Evolutionary conservation across 2,329 filamentous ascomycete genomes (phyloP).

Genomic region (Phialophora expanda): DNA sequence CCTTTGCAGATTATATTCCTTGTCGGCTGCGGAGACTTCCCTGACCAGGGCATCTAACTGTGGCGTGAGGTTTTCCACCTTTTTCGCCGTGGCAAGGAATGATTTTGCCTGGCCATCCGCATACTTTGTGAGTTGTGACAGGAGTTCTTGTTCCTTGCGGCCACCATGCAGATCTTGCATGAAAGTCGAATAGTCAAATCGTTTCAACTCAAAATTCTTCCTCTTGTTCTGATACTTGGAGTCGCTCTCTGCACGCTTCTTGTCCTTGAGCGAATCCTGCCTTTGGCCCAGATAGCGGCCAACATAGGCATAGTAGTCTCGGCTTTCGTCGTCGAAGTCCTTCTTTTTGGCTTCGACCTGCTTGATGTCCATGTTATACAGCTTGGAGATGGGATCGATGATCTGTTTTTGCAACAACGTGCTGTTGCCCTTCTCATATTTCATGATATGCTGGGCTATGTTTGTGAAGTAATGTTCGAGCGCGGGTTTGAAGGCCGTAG

Average conservation of each 20-base stretch:
- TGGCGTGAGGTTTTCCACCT: conserved; percentile 82
- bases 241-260: conserved; percentile 93
- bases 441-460: conserved; percentile 86
- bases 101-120: conserved; percentile 86
- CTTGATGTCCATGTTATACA: conserved; percentile 97
- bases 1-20: conserved; percentile 93
- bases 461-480: conserved; percentile 98
- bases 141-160: conserved; percentile 95
- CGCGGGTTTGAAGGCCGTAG: conserved; percentile 94
- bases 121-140: conserved; percentile 92
- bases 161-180: conserved; percentile 99
- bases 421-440: conserved; percentile 84
- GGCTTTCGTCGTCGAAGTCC: conserved; percentile 98
- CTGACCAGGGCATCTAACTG: conserved; percentile 85
- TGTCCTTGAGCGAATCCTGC: conserved; percentile 94
- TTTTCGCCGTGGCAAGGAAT: conserved; percentile 82
- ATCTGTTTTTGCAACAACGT: conserved; percentile 86
- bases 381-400: conserved; percentile 87
- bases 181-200: conserved; percentile 98
- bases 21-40: conserved; percentile 92
- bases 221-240: conserved; percentile 94
- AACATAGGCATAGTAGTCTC: conserved; percentile 96
- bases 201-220: conserved; percentile 92
- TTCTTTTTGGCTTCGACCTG: conserved; percentile 95
- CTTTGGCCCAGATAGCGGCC: conserved; percentile 94